Evolutionary conservation across 1,139 yeast genomes (phyloP).

Genomic region (Blastobotrys malaysiensis): DNA sequence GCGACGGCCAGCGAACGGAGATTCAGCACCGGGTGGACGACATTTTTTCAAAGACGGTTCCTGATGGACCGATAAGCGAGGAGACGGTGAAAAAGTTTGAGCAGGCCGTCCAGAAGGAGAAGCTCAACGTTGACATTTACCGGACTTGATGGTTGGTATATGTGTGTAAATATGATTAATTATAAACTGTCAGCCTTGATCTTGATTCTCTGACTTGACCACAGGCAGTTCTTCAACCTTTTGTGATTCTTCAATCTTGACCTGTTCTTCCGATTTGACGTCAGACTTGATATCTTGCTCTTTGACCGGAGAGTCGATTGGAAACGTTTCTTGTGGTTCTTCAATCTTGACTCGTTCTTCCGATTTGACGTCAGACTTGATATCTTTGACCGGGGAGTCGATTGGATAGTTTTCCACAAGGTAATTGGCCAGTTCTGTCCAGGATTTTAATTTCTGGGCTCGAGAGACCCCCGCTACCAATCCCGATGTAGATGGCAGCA

Average conservation of each 20-base stretch:
- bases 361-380: no score
- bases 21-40: slow-evolving; percentile 35
- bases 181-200: no score
- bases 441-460: slow-evolving; percentile 43
- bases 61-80: slow-evolving; percentile 26
- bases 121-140: slow-evolving; percentile 7
- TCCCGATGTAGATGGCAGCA: slow-evolving; percentile 74
- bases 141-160: background rate
- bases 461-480: slow-evolving; percentile 53
- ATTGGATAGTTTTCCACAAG: slow-evolving; percentile 10
- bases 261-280: no score
- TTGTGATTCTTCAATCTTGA: no score
- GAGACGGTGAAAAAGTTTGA: slow-evolving; percentile 18
- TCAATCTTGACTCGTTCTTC: no score
- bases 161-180: no score
- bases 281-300: no score
- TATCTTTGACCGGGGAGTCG: no score
- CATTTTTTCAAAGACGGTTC: slow-evolving; percentile 29
- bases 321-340: no score
- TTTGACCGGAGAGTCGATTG: no score
- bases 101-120: slow-evolving; percentile 19
- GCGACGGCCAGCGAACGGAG: slow-evolving; percentile 22
- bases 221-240: no score
- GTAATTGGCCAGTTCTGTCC: slow-evolving; percentile 39
- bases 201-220: no score